These are phyloP conservation scores for Leptographium flavum DNA, from an alignment of 2,329 filamentous ascomycete species.

Conservation along the genomic window DNA sequence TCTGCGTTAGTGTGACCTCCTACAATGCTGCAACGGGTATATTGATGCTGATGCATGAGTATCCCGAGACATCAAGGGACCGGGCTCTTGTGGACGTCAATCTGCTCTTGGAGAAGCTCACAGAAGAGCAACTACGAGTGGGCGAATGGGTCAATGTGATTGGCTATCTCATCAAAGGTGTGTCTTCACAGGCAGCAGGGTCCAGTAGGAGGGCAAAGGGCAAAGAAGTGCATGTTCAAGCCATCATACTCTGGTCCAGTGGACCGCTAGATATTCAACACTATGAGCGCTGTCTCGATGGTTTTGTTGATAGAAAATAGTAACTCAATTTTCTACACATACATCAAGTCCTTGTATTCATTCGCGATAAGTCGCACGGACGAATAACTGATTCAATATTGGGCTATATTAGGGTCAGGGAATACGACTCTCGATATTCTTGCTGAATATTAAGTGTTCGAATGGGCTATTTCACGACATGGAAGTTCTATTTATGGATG, in stretches of 20 bases:
- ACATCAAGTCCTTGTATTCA: too few species aligned
- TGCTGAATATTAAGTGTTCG: too few species aligned
- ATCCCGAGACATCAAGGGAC: constrained; percentile 31
- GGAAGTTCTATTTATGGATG: too few species aligned
- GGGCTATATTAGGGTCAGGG: too few species aligned
- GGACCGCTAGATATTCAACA: constrained; percentile 55
- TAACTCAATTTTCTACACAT: too few species aligned
- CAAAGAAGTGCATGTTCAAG: constrained; percentile 46
- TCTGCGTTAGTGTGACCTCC: constrained; percentile 27
- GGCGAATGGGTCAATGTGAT: constrained; percentile 88
- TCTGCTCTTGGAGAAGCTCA: constrained; percentile 53
- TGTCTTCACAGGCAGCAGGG: not conserved
- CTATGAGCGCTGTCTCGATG: constrained; percentile 50
- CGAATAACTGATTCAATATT: too few species aligned
- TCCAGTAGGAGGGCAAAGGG: not conserved
- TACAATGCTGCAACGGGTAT: constrained; percentile 41
- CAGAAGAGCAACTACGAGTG: constrained; percentile 46
- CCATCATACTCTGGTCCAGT: constrained; percentile 63
- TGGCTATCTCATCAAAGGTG: constrained; percentile 49
- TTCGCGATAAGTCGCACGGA: too few species aligned
- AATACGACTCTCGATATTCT: too few species aligned
- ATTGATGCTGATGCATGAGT: constrained; percentile 55
- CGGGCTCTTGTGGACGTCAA: constrained; percentile 54
- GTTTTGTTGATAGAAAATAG: constrained; percentile 11
- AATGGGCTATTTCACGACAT: too few species aligned